A percentile compares a stretch with the other conserved stretches of the same genome.
These are phyloP conservation scores for Rhizophlyctis rosea DNA, from an alignment of 192 early-diverging fungal genomes.

Conservation along the genomic window DNA sequence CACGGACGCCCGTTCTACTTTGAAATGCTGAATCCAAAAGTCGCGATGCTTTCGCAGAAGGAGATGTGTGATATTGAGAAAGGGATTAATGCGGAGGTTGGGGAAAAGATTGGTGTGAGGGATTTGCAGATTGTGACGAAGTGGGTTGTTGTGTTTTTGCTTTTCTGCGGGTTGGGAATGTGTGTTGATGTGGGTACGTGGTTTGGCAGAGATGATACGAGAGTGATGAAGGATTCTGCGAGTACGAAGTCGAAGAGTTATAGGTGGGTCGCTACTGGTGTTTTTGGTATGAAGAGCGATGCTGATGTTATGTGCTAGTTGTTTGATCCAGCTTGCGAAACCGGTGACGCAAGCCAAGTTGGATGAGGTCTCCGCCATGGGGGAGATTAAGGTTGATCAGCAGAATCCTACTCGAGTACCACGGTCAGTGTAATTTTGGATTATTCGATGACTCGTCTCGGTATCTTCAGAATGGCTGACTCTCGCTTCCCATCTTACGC, in stretches of 20 bases:
- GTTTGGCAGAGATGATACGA: conserved; percentile 33
- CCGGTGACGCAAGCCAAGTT: conserved; percentile 22
- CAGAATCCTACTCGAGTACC: conserved; percentile 49
- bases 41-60: conserved; percentile 5
- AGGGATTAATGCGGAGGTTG: conserved; percentile 32
- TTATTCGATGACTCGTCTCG: not conserved
- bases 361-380: conserved; percentile 18
- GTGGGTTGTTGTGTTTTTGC: conserved; percentile 17
- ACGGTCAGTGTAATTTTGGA: conserved; percentile 11
- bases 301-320: too few species aligned
- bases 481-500: not conserved
- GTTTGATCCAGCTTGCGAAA: conserved; percentile 20
- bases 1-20: conserved; percentile 89
- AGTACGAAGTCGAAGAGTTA: conserved; percentile 49
- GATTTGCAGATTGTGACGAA: conserved; percentile 38
- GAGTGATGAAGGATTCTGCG: conserved; percentile 40
- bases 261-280: conserved; percentile 21
- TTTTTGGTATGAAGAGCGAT: too few species aligned
- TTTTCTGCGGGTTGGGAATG: conserved; percentile 1
- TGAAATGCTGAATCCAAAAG: conserved; percentile 78
- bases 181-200: conserved; percentile 28
- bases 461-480: too few species aligned
- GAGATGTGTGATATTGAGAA: conserved; percentile 33
- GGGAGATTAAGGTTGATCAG: conserved; percentile 38
- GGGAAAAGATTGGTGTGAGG: conserved; percentile 29